These are phyloP conservation scores for Dentipellis sp. DNA, from an alignment of 768 basidiomycete species.

Conservation along the genomic window DNA sequence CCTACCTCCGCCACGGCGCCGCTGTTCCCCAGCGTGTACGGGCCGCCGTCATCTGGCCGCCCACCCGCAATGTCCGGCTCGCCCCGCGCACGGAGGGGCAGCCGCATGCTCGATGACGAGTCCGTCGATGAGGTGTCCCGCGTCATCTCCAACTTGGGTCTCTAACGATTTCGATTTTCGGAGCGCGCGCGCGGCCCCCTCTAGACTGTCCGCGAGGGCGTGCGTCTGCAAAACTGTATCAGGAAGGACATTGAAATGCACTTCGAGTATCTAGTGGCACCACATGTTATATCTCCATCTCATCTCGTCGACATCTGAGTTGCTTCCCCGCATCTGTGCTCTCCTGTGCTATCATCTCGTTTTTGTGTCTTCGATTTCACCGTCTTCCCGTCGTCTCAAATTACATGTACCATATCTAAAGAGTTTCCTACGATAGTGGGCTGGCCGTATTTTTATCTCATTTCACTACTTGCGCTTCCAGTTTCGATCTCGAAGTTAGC, in stretches of 20 bases:
- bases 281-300: constrained; percentile 3
- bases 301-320: constrained; percentile 10
- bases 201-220: constrained; percentile 4
- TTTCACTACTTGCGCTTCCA: constrained; percentile 5
- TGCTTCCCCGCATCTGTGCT: constrained; percentile 10
- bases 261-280: constrained; percentile 1
- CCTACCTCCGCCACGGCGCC: constrained; percentile 73
- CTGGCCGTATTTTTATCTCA: constrained; percentile 51
- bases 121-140: constrained; percentile 63
- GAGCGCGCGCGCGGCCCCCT: neutral
- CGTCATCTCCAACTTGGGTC: constrained; percentile 51
- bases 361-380: constrained; percentile 1
- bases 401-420: constrained; percentile 28
- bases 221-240: constrained; percentile 11
- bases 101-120: constrained; percentile 39
- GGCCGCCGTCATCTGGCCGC: constrained; percentile 41
- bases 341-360: constrained; percentile 10
- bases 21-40: constrained; percentile 81
- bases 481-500: no score
- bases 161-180: constrained; percentile 14
- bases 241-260: constrained; percentile 16
- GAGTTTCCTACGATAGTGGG: constrained; percentile 43
- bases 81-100: constrained; percentile 19
- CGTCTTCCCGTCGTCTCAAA: neutral
- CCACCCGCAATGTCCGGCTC: constrained; percentile 22